phyloP scores from a whole-genome alignment of 1,139 yeast species.

The Saccharomyces hybrid region DNA sequence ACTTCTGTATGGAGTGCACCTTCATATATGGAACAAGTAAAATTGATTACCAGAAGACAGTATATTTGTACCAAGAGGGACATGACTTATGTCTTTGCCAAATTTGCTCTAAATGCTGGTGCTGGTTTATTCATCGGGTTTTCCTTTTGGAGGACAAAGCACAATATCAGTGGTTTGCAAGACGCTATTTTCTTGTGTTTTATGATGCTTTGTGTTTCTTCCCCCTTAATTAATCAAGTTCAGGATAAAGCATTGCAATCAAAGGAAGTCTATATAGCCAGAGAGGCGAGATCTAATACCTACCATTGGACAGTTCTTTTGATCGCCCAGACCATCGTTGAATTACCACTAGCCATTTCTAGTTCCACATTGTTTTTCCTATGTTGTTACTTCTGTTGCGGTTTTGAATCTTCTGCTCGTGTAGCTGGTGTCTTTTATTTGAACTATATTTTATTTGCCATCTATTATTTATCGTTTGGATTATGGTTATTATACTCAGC shows the following conservation, averaged over 20 bases:
- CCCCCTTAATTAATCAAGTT: conserved; percentile 51
- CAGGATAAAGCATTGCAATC: conserved; percentile 48
- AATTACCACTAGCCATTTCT: conserved; percentile 43
- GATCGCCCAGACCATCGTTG: conserved; percentile 43
- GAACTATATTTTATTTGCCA: conserved; percentile 40
- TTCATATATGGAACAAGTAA: conserved; percentile 24
- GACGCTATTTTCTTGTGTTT: conserved; percentile 47
- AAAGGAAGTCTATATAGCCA: conserved; percentile 48
- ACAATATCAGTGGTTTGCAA: conserved; percentile 44
- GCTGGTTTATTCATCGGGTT: conserved; percentile 52
- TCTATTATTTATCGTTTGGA: conserved; percentile 47
- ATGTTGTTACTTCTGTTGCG: conserved; percentile 49
- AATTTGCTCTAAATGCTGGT: conserved; percentile 34
- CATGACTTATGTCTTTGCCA: conserved; percentile 38
- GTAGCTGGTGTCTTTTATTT: conserved; percentile 48
- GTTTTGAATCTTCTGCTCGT: conserved; percentile 39
- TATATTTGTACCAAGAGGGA: conserved; percentile 37
- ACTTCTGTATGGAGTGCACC: conserved; percentile 32
- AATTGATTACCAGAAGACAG: conserved; percentile 33
- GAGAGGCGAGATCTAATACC: conserved; percentile 55
- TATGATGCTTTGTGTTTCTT: conserved; percentile 42
- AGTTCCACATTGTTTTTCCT: conserved; percentile 44
- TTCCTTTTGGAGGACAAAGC: conserved; percentile 47
- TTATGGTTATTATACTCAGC: conserved; percentile 45
- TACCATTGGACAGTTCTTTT: conserved; percentile 56